Evolutionary conservation across 306 rosid species (phyloP), one percentile per base, ranked within the genome.

Genomic region (Parietaria judaica): DNA sequence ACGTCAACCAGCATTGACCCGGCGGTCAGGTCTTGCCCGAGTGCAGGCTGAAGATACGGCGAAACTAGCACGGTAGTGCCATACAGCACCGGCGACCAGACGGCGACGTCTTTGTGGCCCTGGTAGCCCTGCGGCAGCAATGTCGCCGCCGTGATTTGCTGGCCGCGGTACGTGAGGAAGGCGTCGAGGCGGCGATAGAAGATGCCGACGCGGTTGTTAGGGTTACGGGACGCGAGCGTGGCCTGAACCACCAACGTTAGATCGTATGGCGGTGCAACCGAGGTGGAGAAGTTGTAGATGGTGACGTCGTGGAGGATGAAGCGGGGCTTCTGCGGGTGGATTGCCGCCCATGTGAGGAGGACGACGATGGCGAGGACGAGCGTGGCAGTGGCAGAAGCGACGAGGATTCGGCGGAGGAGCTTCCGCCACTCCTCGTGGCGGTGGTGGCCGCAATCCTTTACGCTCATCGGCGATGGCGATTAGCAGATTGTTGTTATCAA

Each of bases 271-370:
- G 52, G 61, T 14, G 57, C 10, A 55, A 76, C 23, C 2, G 90
- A 67, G 55, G 79, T 51, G 71, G 83, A 82, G 73, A 90, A 83
- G 70, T 47, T 38, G 72, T 66, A 82, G 55, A 90, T 65, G 52
- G 94, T 84, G 68, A 80, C 85, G 71, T 90, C 94, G 66, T 84
- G 86, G 66, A 90, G 84, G 16, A 55, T 16, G 71, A 90, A 84
- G 2, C 37, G 56, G 5, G 97, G 97, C 17, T 76, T 83, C 2
- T 86, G 17, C 1, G 97, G 97, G 8, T 65, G 60, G 4, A 90
- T 80, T 34, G 86, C 77, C 65, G 69, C 14, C 85, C 86, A 90
- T 2, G 81, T 66, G 4, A 84, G 50, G 68, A 89, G 78, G 44
- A 86, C 60, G 0, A 60, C 7, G 3, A 86, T 0, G 61, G 73